phyloP scores from a whole-genome alignment of 2,329 filamentous ascomycete species.

The Exophiala mesophila region DNA sequence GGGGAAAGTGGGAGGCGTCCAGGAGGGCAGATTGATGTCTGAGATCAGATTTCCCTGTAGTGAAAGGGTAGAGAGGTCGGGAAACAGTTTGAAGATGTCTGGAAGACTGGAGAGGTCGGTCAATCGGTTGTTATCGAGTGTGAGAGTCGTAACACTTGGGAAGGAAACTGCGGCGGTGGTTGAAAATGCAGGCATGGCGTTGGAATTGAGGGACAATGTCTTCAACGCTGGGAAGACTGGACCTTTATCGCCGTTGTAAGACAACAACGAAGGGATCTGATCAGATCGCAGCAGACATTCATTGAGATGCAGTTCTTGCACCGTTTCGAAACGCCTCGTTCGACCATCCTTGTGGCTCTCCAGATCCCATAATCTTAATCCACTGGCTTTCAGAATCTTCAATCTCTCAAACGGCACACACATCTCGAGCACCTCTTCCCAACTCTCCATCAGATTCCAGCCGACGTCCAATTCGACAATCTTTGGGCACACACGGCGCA shows the following conservation, averaged over 20 bases:
- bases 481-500: conserved; percentile 53
- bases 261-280: conserved; percentile 47
- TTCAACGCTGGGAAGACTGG: conserved; percentile 19
- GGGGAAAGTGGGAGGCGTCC: conserved; percentile 43
- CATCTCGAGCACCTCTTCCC: conserved; percentile 64
- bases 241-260: background rate
- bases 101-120: conserved; percentile 35
- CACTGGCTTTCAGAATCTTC: conserved; percentile 56
- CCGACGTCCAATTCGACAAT: conserved; percentile 75
- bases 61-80: conserved; percentile 45
- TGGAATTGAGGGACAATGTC: conserved; percentile 17
- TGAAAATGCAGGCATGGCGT: conserved; percentile 19
- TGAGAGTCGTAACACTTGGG: conserved; percentile 45
- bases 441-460: conserved; percentile 69
- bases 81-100: conserved; percentile 53
- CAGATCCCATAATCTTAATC: conserved; percentile 17
- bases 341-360: background rate
- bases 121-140: conserved; percentile 46
- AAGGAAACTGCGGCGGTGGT: conserved; percentile 16
- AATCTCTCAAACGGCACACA: conserved; percentile 65
- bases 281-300: conserved; percentile 64
- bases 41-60: conserved; percentile 74
- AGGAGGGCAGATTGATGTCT: conserved; percentile 4
- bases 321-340: conserved; percentile 35
- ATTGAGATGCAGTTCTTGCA: conserved; percentile 57